Conservation (phyloP, 2,329 filamentous ascomycete genomes). For the Curvularia verruculosa region DNA sequence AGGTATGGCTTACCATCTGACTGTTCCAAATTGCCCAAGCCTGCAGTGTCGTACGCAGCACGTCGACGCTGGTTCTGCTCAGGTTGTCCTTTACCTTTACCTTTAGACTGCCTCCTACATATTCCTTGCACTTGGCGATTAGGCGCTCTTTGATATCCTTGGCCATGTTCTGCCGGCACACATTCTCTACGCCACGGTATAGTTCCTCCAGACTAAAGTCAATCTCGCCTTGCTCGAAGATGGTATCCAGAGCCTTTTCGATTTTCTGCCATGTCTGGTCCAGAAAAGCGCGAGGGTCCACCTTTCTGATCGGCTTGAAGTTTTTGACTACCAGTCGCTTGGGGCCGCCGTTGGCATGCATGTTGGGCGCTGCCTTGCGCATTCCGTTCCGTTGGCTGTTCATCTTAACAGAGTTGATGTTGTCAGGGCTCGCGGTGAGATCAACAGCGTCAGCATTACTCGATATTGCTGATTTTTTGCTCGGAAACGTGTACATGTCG, state of each 20-base stretch:
- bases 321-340: constrained; percentile 96
- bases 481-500: constrained; percentile 47
- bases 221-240: constrained; percentile 70
- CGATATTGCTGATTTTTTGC: constrained; percentile 30
- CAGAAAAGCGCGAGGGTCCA: constrained; percentile 78
- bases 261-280: constrained; percentile 76
- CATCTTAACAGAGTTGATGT: constrained; percentile 51
- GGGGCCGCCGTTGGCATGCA: constrained; percentile 68
- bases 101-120: constrained; percentile 65
- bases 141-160: constrained; percentile 71
- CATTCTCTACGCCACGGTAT: constrained; percentile 88
- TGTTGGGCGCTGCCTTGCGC: constrained; percentile 64
- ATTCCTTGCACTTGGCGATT: constrained; percentile 67
- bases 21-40: constrained; percentile 80
- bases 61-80: constrained; percentile 65
- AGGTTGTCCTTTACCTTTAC: constrained; percentile 63
- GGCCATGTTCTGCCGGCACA: constrained; percentile 80
- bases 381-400: constrained; percentile 45
- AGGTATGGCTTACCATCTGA: constrained; percentile 67
- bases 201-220: constrained; percentile 79
- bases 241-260: constrained; percentile 71
- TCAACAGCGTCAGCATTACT: constrained; percentile 33
- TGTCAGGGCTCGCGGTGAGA: constrained; percentile 48
- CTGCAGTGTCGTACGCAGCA: constrained; percentile 64
- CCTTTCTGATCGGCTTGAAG: constrained; percentile 68